These are phyloP conservation scores for Exophiala aquamarina DNA, from an alignment of 2,329 filamentous ascomycete species.

Conservation along the genomic window DNA sequence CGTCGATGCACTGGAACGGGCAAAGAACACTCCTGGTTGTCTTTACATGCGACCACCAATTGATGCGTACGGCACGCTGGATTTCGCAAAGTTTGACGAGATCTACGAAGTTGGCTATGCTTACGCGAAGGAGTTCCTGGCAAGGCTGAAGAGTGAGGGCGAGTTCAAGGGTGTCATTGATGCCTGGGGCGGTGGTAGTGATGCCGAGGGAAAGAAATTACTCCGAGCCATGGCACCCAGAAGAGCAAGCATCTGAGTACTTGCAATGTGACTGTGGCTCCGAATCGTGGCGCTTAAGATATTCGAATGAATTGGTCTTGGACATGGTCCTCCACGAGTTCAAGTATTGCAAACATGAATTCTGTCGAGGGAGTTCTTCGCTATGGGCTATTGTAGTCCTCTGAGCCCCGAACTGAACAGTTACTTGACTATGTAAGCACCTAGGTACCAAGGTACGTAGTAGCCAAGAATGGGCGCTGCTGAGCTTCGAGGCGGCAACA, in stretches of 20 bases:
- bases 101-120: conserved; percentile 87
- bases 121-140: conserved; percentile 79
- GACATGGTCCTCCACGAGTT: no score
- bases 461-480: no score
- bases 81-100: conserved; percentile 97
- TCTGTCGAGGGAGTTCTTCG: no score
- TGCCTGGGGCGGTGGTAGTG: conserved; percentile 55
- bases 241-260: conserved; percentile 68
- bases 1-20: conserved; percentile 89
- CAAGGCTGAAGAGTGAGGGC: conserved; percentile 74
- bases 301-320: no score
- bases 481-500: no score
- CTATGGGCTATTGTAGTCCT: no score
- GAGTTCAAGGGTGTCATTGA: conserved; percentile 58
- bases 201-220: conserved; percentile 72
- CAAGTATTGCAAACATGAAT: no score
- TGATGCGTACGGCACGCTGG: conserved; percentile 87
- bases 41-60: conserved; percentile 96
- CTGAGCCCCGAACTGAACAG: no score
- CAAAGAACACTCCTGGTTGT: conserved; percentile 87
- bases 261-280: no score
- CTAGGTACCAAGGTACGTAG: no score
- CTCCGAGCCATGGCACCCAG: conserved; percentile 77
- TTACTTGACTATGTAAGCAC: no score
- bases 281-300: no score